Conservation (phyloP, 257 asterid genomes). For the Penstemon newberryi region DNA sequence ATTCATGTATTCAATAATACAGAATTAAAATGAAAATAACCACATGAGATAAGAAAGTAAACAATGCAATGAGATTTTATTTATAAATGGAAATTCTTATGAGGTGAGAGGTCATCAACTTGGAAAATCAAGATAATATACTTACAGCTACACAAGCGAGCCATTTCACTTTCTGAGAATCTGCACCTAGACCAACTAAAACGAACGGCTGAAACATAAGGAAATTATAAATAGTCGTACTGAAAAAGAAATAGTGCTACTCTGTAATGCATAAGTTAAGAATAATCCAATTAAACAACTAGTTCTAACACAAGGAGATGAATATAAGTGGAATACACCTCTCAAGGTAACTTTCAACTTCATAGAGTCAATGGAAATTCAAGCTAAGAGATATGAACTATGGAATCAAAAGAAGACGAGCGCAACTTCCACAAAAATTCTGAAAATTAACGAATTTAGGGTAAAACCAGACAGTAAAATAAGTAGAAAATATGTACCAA, state of each 20-base stretch:
- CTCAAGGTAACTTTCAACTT: constrained; percentile 14
- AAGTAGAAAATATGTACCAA: neutral
- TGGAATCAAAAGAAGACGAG: neutral
- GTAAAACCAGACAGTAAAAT: neutral
- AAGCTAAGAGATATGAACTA: neutral
- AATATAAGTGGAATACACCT: neutral
- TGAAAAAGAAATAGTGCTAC: constrained; percentile 12
- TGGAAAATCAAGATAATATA: constrained; percentile 24
- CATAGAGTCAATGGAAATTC: constrained; percentile 17
- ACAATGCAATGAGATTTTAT: neutral
- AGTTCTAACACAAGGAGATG: neutral
- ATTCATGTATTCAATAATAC: constrained; percentile 16
- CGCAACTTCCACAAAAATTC: neutral
- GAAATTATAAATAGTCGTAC: constrained; percentile 25
- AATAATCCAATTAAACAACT: neutral
- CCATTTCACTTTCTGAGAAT: constrained; percentile 72
- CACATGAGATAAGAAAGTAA: neutral
- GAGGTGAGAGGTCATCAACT: constrained; percentile 12
- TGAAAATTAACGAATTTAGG: constrained; percentile 1
- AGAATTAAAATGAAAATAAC: neutral
- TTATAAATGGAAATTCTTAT: neutral
- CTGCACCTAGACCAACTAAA: constrained; percentile 78
- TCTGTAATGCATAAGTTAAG: constrained; percentile 10
- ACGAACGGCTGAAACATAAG: constrained; percentile 66
- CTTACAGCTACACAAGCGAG: constrained; percentile 81